Conservation (phyloP, 768 basidiomycete species). For the Amanita subjunquillea region DNA sequence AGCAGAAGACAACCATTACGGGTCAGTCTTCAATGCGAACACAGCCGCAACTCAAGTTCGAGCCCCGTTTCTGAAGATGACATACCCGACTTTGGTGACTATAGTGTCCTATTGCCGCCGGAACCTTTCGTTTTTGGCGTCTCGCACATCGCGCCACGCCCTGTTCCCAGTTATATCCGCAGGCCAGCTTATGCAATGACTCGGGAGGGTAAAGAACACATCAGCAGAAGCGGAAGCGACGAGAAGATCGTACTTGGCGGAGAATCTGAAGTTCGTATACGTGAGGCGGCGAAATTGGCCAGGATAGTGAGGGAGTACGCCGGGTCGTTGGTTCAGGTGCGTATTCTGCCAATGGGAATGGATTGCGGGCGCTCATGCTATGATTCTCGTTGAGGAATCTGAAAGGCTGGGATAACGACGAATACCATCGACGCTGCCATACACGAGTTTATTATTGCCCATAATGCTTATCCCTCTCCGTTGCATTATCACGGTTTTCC, state of each 20-base stretch:
- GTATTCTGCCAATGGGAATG: constrained; percentile 2
- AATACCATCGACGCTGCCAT: constrained; percentile 61
- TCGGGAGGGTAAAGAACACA: constrained; percentile 6
- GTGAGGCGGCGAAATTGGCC: constrained; percentile 47
- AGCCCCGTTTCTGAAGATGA: not conserved
- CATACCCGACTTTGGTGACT: constrained; percentile 33
- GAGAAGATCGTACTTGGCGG: constrained; percentile 38
- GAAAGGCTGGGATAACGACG: constrained; percentile 64
- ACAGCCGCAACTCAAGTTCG: not conserved
- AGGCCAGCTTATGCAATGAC: constrained; percentile 44
- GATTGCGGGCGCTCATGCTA: not conserved
- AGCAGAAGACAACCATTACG: not conserved
- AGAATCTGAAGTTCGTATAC: constrained; percentile 38
- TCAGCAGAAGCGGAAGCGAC: constrained; percentile 7
- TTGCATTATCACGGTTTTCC: constrained; percentile 69
- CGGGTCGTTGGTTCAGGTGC: constrained; percentile 41
- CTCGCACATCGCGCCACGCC: constrained; percentile 44
- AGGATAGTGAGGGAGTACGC: constrained; percentile 46
- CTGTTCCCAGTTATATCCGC: constrained; percentile 45
- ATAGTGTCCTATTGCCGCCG: constrained; percentile 51
- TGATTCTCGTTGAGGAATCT: constrained; percentile 1
- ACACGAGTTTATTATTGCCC: constrained; percentile 51
- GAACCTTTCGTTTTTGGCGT: constrained; percentile 61
- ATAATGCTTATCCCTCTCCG: constrained; percentile 81
- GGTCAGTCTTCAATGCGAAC: not conserved